A percentile compares a stretch with the other conserved stretches of the same genome.
These are phyloP conservation scores for Thyridium curvatum DNA, from an alignment of 2,329 filamentous ascomycete genomes.

Conservation along the genomic window DNA sequence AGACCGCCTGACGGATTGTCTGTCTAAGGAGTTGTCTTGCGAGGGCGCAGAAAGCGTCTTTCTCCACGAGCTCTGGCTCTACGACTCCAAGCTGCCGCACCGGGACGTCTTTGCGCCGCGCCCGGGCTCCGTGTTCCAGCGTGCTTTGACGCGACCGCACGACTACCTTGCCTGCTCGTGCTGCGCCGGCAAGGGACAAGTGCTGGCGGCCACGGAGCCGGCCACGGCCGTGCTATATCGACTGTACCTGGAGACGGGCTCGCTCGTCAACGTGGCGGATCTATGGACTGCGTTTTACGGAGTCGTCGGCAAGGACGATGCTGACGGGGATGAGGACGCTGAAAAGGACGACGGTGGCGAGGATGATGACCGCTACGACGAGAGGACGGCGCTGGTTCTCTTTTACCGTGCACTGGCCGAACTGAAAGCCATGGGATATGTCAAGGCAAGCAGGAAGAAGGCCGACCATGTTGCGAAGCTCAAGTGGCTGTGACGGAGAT, in stretches of 20 bases:
- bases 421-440: slow-evolving; percentile 75
- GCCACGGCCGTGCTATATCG: slow-evolving; percentile 71
- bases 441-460: slow-evolving; percentile 88
- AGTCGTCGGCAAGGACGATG: slow-evolving; percentile 43
- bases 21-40: slow-evolving; percentile 31
- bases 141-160: slow-evolving; percentile 64
- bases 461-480: slow-evolving; percentile 86
- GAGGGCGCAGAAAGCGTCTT: slow-evolving; percentile 40
- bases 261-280: slow-evolving; percentile 72
- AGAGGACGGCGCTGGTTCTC: slow-evolving; percentile 58
- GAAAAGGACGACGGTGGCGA: slow-evolving; percentile 18
- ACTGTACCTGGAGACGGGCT: slow-evolving; percentile 70
- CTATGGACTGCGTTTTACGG: slow-evolving; percentile 71
- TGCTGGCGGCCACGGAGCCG: slow-evolving; percentile 56
- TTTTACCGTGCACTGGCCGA: slow-evolving; percentile 88
- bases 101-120: slow-evolving; percentile 70
- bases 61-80: slow-evolving; percentile 69
- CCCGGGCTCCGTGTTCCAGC: slow-evolving; percentile 64
- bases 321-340: slow-evolving; percentile 31
- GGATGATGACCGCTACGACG: slow-evolving; percentile 33
- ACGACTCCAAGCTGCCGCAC: slow-evolving; percentile 64
- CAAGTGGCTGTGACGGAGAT: slow-evolving; percentile 55
- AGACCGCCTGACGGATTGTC: slow-evolving; percentile 43
- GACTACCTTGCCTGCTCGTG: slow-evolving; percentile 73
- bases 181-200: slow-evolving; percentile 48